Percentiles rank a stretch among this genome's conserved stretches.
Conservation (phyloP, 2,329 filamentous ascomycete genomes). For the Fonsecaea pugnacius region DNA sequence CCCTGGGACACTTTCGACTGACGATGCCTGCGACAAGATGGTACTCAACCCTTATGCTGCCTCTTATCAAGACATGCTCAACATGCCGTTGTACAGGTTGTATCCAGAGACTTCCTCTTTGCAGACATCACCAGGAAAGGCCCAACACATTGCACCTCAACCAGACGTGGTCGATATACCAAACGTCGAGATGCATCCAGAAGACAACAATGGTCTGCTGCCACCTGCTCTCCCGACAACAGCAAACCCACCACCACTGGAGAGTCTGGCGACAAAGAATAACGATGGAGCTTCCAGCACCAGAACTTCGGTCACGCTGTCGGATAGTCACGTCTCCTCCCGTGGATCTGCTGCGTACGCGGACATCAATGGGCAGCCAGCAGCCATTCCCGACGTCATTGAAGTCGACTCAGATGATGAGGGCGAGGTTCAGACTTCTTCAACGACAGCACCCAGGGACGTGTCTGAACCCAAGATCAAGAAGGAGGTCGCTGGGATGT, state of each 20-base stretch:
- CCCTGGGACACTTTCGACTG: neutral
- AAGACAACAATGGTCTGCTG: neutral
- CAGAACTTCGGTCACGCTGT: neutral
- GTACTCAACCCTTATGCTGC: conserved; percentile 26
- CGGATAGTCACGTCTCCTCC: neutral
- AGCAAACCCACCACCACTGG: neutral
- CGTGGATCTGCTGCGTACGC: neutral
- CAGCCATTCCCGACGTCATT: neutral
- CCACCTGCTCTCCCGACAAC: neutral
- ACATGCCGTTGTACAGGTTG: conserved; percentile 27
- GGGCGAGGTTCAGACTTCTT: neutral
- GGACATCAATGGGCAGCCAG: neutral
- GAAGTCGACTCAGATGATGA: conserved; percentile 17
- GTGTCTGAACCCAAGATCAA: conserved; percentile 1
- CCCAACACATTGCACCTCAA: neutral
- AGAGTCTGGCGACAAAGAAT: neutral
- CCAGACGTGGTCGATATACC: neutral
- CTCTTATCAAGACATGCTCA: conserved; percentile 31
- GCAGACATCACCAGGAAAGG: neutral
- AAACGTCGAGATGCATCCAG: neutral
- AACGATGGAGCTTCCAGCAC: neutral
- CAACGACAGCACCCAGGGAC: neutral
- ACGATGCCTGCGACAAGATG: conserved; percentile 10
- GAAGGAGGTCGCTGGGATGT: conserved; percentile 1
- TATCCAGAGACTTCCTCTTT: conserved; percentile 3